Evolutionary conservation across 2,329 filamentous ascomycete species (phyloP).

Genomic region (Fusarium illudens): DNA sequence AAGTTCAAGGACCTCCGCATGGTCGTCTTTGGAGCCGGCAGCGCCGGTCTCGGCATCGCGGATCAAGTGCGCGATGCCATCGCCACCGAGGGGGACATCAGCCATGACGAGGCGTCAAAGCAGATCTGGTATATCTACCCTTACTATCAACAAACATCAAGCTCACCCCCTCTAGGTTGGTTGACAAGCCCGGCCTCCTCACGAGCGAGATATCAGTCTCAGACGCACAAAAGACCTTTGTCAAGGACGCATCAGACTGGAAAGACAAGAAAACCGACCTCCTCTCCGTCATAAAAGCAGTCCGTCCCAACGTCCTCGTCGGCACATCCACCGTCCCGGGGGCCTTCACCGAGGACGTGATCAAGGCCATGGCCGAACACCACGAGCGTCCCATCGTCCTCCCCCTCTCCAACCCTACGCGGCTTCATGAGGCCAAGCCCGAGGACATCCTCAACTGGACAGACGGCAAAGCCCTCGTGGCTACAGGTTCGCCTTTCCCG

Average conservation of each 20-base stretch:
- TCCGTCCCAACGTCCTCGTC: slow-evolving; percentile 83
- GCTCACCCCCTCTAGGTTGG: slow-evolving; percentile 62
- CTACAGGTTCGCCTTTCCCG: slow-evolving; percentile 84
- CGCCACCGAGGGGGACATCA: slow-evolving; percentile 69
- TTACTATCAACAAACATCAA: background rate
- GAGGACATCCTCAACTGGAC: slow-evolving; percentile 82
- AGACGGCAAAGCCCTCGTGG: slow-evolving; percentile 77
- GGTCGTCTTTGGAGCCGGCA: slow-evolving; percentile 81
- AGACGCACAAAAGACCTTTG: slow-evolving; percentile 72
- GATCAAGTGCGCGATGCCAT: slow-evolving; percentile 86
- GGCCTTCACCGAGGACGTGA: slow-evolving; percentile 77
- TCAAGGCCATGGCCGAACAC: slow-evolving; percentile 79
- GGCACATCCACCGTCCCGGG: slow-evolving; percentile 83
- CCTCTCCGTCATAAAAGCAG: slow-evolving; percentile 70
- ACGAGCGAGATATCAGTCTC: slow-evolving; percentile 71
- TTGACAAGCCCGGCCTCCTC: slow-evolving; percentile 83
- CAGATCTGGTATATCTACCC: slow-evolving; percentile 75
- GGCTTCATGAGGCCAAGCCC: slow-evolving; percentile 82
- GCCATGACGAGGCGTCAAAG: slow-evolving; percentile 76
- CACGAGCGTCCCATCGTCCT: slow-evolving; percentile 79
- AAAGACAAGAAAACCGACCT: slow-evolving; percentile 65
- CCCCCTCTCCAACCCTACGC: slow-evolving; percentile 85
- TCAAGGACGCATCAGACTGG: slow-evolving; percentile 72
- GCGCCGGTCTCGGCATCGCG: slow-evolving; percentile 85
- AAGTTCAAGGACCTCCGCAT: slow-evolving; percentile 74